Percentiles rank a stretch among this genome's conserved stretches.
Evolutionary conservation across 1,139 yeast genomes (phyloP).

Genomic region (Saccharomyces hybrid): DNA sequence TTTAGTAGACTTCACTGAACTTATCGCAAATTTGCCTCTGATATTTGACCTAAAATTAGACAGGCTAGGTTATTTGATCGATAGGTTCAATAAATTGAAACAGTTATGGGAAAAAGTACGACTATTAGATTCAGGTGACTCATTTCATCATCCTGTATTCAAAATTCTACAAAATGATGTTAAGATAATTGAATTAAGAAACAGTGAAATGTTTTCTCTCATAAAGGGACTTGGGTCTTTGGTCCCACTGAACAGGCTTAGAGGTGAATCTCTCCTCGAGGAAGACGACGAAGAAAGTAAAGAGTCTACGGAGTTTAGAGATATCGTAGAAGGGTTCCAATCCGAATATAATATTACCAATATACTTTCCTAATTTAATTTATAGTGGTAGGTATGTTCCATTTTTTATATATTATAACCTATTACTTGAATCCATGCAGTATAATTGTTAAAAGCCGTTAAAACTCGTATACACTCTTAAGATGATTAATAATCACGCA

Average conservation of each 20-base stretch:
- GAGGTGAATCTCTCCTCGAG: slow-evolving; percentile 4
- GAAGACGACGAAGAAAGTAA: slow-evolving; percentile 9
- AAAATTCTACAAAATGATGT: slow-evolving; percentile 27
- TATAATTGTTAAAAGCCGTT: no score
- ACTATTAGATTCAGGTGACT: slow-evolving; percentile 15
- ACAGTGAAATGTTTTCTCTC: slow-evolving; percentile 14
- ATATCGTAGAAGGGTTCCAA: slow-evolving; percentile 20
- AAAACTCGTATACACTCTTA: no score
- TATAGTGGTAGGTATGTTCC: background rate
- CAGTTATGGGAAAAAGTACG: slow-evolving; percentile 20
- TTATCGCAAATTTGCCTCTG: slow-evolving; percentile 14
- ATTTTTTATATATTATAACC: no score
- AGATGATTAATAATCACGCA: no score
- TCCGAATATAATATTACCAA: slow-evolving; percentile 12
- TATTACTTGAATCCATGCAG: no score
- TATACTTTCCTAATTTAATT: background rate
- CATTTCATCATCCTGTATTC: slow-evolving; percentile 24
- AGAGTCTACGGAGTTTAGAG: slow-evolving; percentile 13
- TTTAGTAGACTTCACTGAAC: slow-evolving; percentile 18
- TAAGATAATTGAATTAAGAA: slow-evolving; percentile 10
- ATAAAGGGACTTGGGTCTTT: slow-evolving; percentile 15
- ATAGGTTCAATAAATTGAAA: slow-evolving; percentile 20
- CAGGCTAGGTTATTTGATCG: slow-evolving; percentile 35
- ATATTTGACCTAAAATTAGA: slow-evolving; percentile 28
- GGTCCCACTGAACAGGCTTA: slow-evolving; percentile 6